These are phyloP conservation scores for Cornus kousa DNA, from an alignment of 148 eudicot genomes.

Conservation along the genomic window DNA sequence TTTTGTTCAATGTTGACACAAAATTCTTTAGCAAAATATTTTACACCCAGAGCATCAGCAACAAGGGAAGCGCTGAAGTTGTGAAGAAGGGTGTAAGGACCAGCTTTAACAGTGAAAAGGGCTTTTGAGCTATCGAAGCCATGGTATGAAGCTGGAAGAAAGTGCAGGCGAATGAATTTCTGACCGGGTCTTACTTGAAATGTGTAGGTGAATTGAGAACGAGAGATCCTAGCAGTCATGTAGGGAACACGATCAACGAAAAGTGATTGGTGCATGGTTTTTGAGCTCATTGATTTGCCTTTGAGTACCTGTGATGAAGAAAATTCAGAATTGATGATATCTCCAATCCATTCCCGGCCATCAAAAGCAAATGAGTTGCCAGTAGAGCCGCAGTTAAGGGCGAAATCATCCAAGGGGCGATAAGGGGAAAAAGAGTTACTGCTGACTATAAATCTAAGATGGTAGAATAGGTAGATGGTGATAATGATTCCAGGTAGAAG, in stretches of 20 bases:
- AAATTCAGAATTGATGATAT: not conserved
- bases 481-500: too few relatives aligned
- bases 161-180: conserved; percentile 30
- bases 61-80: conserved; percentile 42
- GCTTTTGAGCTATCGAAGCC: not conserved
- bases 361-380: conserved; percentile 7
- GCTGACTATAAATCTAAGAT: too few relatives aligned
- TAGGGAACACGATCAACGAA: conserved; percentile 12
- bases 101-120: conserved; percentile 36
- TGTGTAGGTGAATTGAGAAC: conserved; percentile 12
- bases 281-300: conserved; percentile 13
- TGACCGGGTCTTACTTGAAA: conserved; percentile 21
- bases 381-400: conserved; percentile 17
- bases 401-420: not conserved
- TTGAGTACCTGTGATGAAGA: not conserved
- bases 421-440: too few relatives aligned
- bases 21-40: conserved; percentile 19
- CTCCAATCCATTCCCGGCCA: conserved; percentile 14
- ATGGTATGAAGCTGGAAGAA: conserved; percentile 19
- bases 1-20: conserved; percentile 12
- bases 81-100: conserved; percentile 32
- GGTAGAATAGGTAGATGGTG: too few relatives aligned
- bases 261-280: not conserved
- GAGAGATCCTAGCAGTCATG: conserved; percentile 15
- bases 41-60: conserved; percentile 7